Percentiles rank a stretch among this genome's conserved stretches.
Conservation (phyloP, 306 rosid genomes). For the Myrica gale region DNA sequence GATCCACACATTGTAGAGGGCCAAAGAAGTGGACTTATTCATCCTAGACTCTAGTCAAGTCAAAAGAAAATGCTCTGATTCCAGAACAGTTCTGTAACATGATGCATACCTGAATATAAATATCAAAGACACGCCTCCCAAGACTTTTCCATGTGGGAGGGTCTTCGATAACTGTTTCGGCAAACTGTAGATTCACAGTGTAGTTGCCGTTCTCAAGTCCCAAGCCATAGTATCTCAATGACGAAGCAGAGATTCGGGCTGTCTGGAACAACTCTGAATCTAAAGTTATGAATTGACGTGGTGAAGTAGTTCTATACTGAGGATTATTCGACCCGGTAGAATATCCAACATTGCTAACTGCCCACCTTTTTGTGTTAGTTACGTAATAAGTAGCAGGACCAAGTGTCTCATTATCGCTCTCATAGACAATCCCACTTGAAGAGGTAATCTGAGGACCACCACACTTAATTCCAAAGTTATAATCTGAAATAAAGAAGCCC, state of each 20-base stretch:
- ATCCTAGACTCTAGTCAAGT: background rate
- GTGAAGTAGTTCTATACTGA: constrained; percentile 23
- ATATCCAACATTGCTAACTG: constrained; percentile 64
- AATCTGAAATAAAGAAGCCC: constrained; percentile 44
- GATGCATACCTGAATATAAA: constrained; percentile 64
- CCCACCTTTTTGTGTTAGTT: constrained; percentile 56
- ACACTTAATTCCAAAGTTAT: constrained; percentile 58
- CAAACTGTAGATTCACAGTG: constrained; percentile 62
- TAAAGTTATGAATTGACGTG: constrained; percentile 46
- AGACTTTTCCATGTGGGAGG: constrained; percentile 54
- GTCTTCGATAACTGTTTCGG: constrained; percentile 48
- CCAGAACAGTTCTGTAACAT: background rate
- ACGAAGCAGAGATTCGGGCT: constrained; percentile 69
- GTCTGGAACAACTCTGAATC: constrained; percentile 63
- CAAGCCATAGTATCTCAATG: constrained; percentile 73
- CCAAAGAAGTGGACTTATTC: too few relatives aligned
- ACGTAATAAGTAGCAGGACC: constrained; percentile 74
- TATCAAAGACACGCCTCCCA: constrained; percentile 68
- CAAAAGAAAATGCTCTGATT: background rate
- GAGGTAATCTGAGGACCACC: constrained; percentile 54
- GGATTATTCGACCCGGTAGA: constrained; percentile 33
- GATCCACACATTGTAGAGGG: too few relatives aligned
- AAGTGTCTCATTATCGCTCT: constrained; percentile 51
- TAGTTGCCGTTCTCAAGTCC: constrained; percentile 70
- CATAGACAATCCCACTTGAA: constrained; percentile 36